Evolutionary conservation across 2,329 filamentous ascomycete species (phyloP).

Genomic region (Diplodia seriata): DNA sequence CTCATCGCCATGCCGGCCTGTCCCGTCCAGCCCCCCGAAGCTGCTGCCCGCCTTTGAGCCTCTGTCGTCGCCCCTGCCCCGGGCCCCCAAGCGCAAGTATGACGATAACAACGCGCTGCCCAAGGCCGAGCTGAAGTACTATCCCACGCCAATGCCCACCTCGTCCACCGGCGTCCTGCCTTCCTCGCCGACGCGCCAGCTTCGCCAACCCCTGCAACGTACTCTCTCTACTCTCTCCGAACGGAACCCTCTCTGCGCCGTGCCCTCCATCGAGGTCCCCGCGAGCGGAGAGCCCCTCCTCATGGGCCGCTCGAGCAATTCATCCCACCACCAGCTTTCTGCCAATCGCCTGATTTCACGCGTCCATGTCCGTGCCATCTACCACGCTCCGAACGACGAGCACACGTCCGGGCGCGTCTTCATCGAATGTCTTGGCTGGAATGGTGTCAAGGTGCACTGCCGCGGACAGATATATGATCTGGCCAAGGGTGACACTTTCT

Average conservation of each 20-base stretch:
- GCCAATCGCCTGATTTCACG: slow-evolving; percentile 91
- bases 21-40: slow-evolving; percentile 64
- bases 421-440: slow-evolving; percentile 93
- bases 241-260: slow-evolving; percentile 79
- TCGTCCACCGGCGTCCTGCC: slow-evolving; percentile 91
- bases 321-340: slow-evolving; percentile 93
- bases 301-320: slow-evolving; percentile 94
- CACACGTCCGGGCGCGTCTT: slow-evolving; percentile 80
- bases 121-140: slow-evolving; percentile 67
- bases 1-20: slow-evolving; percentile 39
- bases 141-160: slow-evolving; percentile 92
- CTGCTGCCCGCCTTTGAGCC: slow-evolving; percentile 82
- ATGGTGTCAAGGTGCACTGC: slow-evolving; percentile 91
- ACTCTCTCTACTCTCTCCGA: slow-evolving; percentile 72
- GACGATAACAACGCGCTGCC: slow-evolving; percentile 55
- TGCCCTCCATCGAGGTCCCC: slow-evolving; percentile 82
- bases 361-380: slow-evolving; percentile 88
- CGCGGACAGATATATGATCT: slow-evolving; percentile 86
- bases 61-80: slow-evolving; percentile 77
- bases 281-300: slow-evolving; percentile 80
- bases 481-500: slow-evolving; percentile 86
- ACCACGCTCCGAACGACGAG: slow-evolving; percentile 71
- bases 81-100: slow-evolving; percentile 69
- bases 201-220: slow-evolving; percentile 63
- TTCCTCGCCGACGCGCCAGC: slow-evolving; percentile 70